A percentile compares a stretch with the other conserved stretches of the same genome.
Evolutionary conservation across 345 rosid genomes (phyloP).

Genomic region (Reutealis trisperma): DNA sequence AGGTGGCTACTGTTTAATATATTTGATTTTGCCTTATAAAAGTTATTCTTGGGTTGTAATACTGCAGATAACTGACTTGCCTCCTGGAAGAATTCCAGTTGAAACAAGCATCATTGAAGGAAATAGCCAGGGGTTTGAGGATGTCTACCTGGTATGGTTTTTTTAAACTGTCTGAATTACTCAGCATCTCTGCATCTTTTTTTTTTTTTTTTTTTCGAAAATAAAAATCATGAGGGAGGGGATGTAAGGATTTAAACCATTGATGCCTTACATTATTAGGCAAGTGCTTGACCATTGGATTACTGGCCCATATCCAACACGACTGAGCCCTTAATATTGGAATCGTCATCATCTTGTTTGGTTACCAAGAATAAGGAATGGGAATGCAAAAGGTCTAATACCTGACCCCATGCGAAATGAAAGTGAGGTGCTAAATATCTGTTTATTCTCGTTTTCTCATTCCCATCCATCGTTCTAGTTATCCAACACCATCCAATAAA

Average conservation of each 20-base stretch:
- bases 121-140: conserved; percentile 54
- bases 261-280: no score
- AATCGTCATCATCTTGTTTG: background rate
- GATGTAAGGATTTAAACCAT: no score
- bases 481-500: background rate
- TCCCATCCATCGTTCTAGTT: background rate
- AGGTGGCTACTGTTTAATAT: background rate
- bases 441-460: background rate
- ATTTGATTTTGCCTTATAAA: background rate
- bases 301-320: background rate
- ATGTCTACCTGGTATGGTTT: conserved; percentile 63
- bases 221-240: no score
- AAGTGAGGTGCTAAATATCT: background rate
- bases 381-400: background rate
- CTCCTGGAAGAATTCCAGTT: conserved; percentile 91
- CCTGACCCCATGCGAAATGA: background rate
- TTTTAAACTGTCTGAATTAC: background rate
- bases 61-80: conserved; percentile 85
- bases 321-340: background rate
- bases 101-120: conserved; percentile 73
- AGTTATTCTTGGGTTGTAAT: conserved; percentile 5
- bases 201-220: background rate
- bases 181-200: background rate
- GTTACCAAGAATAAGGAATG: background rate
- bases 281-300: background rate